Evolutionary conservation across 2,329 filamentous ascomycete genomes (phyloP).

Genomic region (Aspergillus tanneri): DNA sequence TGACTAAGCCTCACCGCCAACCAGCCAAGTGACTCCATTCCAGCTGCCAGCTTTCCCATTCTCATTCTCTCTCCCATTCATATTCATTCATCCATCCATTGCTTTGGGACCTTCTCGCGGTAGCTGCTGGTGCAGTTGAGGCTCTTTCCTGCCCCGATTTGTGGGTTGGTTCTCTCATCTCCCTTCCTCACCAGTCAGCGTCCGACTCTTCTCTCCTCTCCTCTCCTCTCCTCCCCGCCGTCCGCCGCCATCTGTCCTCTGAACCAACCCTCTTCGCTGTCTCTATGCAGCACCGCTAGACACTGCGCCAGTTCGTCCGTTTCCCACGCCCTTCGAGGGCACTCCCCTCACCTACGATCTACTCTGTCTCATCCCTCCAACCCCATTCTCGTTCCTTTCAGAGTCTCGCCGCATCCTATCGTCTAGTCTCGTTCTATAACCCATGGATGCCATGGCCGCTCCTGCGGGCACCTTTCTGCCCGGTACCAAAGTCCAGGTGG

Average conservation of each 20-base stretch:
- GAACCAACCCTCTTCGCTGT: background rate
- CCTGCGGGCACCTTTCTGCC: conserved; percentile 85
- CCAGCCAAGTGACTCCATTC: no score
- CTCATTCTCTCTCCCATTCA: no score
- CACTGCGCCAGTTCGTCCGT: conserved; percentile 9
- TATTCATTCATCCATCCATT: background rate
- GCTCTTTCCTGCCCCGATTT: conserved; percentile 5
- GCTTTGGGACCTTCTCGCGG: no score
- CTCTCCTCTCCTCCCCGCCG: conserved; percentile 2
- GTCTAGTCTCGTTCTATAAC: conserved; percentile 34
- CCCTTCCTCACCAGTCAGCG: conserved; percentile 2
- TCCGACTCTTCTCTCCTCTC: background rate
- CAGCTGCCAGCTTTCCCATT: no score
- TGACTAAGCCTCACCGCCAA: background rate
- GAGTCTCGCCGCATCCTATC: conserved; percentile 30
- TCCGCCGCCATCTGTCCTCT: conserved; percentile 26
- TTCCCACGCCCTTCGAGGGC: conserved; percentile 29
- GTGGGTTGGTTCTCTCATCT: conserved; percentile 12
- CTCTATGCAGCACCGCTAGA: conserved; percentile 28
- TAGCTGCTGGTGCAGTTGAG: background rate
- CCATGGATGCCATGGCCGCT: conserved; percentile 36
- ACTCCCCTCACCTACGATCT: conserved; percentile 11
- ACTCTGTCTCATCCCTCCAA: conserved; percentile 36
- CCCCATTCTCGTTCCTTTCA: conserved; percentile 29
- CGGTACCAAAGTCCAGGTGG: conserved; percentile 95